Conservation (phyloP, 2,329 filamentous ascomycete genomes). For the Neonectria sp. region DNA sequence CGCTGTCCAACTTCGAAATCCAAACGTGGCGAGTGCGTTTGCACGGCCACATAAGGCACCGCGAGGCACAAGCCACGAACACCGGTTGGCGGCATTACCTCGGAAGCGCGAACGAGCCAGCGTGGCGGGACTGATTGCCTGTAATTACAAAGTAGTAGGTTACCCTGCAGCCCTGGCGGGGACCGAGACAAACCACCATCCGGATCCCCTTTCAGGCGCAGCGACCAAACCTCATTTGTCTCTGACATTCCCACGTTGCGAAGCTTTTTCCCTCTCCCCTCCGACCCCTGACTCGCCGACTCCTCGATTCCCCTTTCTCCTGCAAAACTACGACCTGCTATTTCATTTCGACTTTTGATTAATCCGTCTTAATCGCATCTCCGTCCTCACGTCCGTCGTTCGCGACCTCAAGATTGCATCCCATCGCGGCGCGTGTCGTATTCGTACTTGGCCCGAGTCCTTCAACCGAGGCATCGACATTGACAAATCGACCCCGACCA, state of each 20-base stretch:
- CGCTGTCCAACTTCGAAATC: neutral
- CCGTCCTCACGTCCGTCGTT: neutral
- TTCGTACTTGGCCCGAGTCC: slow-evolving; percentile 8
- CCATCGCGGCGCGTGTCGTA: slow-evolving; percentile 23
- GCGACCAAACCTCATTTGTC: slow-evolving; percentile 45
- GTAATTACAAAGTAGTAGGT: neutral
- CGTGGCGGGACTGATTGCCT: slow-evolving; percentile 39
- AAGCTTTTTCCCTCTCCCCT: slow-evolving; percentile 30
- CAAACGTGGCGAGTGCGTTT: slow-evolving; percentile 19
- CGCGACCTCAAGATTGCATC: slow-evolving; percentile 2
- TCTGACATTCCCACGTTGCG: slow-evolving; percentile 44
- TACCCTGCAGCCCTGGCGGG: slow-evolving; percentile 19
- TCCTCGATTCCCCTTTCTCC: slow-evolving; percentile 25
- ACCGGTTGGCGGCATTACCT: slow-evolving; percentile 22
- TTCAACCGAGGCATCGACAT: neutral
- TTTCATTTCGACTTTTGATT: slow-evolving; percentile 13
- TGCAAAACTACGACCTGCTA: slow-evolving; percentile 5
- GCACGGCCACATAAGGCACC: slow-evolving; percentile 10
- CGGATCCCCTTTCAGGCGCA: slow-evolving; percentile 44
- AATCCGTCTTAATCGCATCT: slow-evolving; percentile 23
- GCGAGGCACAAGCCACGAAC: slow-evolving; percentile 23
- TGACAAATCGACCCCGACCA: slow-evolving; percentile 4
- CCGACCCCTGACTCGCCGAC: slow-evolving; percentile 25
- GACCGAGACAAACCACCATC: slow-evolving; percentile 41
- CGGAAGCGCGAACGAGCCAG: slow-evolving; percentile 34